Conservation (phyloP, 805 yeast genomes). For the Kregervanrija pseudodelftensis region DNA sequence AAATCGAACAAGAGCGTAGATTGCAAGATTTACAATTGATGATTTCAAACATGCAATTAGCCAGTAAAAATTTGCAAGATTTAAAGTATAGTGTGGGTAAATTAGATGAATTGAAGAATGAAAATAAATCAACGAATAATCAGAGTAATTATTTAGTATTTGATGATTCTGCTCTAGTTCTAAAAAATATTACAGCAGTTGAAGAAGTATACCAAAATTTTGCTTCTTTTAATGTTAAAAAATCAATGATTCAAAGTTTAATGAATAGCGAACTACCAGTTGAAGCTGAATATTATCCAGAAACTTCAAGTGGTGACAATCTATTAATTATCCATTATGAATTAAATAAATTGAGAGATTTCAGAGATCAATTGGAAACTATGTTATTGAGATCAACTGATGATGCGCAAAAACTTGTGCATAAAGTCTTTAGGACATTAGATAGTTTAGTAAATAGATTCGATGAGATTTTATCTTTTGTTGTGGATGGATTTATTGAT, state of each 20-base stretch:
- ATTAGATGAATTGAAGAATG: constrained; percentile 31
- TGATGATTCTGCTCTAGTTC: constrained; percentile 55
- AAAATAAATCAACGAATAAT: constrained; percentile 45
- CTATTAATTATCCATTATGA: constrained; percentile 63
- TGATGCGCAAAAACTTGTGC: constrained; percentile 64
- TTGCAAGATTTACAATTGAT: constrained; percentile 16
- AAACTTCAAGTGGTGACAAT: constrained; percentile 40
- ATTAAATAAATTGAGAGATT: constrained; percentile 65
- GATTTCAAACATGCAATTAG: constrained; percentile 18
- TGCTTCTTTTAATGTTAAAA: constrained; percentile 42
- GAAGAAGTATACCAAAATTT: constrained; percentile 59
- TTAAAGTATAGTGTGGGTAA: constrained; percentile 34
- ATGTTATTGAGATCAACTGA: constrained; percentile 40
- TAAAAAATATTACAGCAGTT: constrained; percentile 67
- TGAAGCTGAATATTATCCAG: constrained; percentile 21
- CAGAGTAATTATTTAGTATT: constrained; percentile 65
- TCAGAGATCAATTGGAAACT: constrained; percentile 64
- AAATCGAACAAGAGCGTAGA: constrained; percentile 54
- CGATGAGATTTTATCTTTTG: constrained; percentile 53
- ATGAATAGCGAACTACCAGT: constrained; percentile 38
- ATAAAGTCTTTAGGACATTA: constrained; percentile 46
- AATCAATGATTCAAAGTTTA: constrained; percentile 43
- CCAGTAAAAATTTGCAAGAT: constrained; percentile 39
- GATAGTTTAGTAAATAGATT: constrained; percentile 47
- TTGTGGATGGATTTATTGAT: constrained; percentile 61